Percentiles rank a stretch among this genome's conserved stretches.
Conservation (phyloP, 768 basidiomycete genomes). For the Dictyophora rubrovolvata region DNA sequence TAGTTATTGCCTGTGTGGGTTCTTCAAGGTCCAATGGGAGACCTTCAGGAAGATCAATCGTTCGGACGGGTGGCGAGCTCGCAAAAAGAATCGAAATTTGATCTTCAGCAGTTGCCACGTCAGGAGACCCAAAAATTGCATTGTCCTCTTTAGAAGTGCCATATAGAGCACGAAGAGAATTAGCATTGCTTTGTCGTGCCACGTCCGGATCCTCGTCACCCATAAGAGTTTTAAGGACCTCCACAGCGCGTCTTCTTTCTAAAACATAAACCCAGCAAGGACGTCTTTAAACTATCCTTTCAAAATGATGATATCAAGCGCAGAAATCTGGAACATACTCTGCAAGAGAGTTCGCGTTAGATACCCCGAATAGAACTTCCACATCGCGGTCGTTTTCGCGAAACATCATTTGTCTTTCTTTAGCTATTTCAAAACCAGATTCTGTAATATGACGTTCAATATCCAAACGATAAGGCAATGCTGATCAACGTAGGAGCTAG, state of each 20-base stretch:
- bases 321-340: conserved; percentile 45
- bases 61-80: conserved; percentile 73
- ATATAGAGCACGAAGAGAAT: conserved; percentile 64
- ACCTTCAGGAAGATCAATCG: conserved; percentile 46
- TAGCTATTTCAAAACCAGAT: conserved; percentile 82
- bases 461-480: conserved; percentile 61
- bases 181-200: conserved; percentile 44
- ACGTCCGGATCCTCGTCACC: conserved; percentile 51
- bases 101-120: conserved; percentile 58
- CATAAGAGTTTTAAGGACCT: conserved; percentile 72
- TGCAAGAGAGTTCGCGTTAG: conserved; percentile 51
- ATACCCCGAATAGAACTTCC: conserved; percentile 72
- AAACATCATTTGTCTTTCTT: conserved; percentile 85
- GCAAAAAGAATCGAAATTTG: conserved; percentile 72
- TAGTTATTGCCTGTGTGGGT: conserved; percentile 23
- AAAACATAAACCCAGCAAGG: conserved; percentile 91
- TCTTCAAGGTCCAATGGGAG: neutral
- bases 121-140: conserved; percentile 64
- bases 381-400: conserved; percentile 73
- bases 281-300: conserved; percentile 35
- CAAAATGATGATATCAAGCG: neutral
- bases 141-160: conserved; percentile 47
- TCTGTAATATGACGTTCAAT: conserved; percentile 73
- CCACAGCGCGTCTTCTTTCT: conserved; percentile 70
- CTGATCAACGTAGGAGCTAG: neutral